phyloP scores from a whole-genome alignment of 2,329 filamentous ascomycete species.

The Microsporum ferrugineum region DNA sequence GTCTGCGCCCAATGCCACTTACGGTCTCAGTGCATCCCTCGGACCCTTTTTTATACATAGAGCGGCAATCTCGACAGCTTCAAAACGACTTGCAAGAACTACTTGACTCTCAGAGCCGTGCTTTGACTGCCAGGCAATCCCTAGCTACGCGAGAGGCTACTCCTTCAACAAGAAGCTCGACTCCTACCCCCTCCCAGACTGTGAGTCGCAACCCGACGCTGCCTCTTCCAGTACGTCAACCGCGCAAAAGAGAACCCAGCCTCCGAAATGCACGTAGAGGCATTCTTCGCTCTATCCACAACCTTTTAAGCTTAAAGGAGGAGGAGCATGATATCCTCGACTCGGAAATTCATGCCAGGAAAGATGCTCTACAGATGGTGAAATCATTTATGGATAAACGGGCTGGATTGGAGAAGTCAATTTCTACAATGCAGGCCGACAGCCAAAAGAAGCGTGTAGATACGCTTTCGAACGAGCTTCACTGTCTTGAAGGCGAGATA shows the following conservation, averaged over 20 bases:
- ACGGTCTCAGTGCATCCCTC: conserved; percentile 23
- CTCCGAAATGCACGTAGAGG: conserved; percentile 44
- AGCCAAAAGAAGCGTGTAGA: conserved; percentile 35
- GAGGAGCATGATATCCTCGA: conserved; percentile 44
- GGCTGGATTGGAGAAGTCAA: conserved; percentile 40
- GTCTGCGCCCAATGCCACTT: conserved; percentile 22
- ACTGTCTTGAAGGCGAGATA: conserved; percentile 45
- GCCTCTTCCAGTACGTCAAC: conserved; percentile 30
- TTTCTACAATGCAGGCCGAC: conserved; percentile 38
- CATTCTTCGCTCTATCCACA: conserved; percentile 46
- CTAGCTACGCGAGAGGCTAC: conserved; percentile 32
- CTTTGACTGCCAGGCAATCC: conserved; percentile 40
- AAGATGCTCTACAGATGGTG: conserved; percentile 40
- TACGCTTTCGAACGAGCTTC: conserved; percentile 40
- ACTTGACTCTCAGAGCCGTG: conserved; percentile 51
- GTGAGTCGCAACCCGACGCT: conserved; percentile 24
- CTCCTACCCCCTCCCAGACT: conserved; percentile 22
- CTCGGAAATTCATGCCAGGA: conserved; percentile 34
- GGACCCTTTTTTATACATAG: conserved; percentile 39
- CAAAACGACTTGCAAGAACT: conserved; percentile 48
- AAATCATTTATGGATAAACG: conserved; percentile 42
- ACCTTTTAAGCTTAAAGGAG: conserved; percentile 45
- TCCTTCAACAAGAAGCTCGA: conserved; percentile 37
- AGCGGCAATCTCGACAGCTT: conserved; percentile 43
- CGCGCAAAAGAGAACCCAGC: conserved; percentile 37